Conservation (phyloP, 345 rosid species). For the Excoecaria cochinchinensis region DNA sequence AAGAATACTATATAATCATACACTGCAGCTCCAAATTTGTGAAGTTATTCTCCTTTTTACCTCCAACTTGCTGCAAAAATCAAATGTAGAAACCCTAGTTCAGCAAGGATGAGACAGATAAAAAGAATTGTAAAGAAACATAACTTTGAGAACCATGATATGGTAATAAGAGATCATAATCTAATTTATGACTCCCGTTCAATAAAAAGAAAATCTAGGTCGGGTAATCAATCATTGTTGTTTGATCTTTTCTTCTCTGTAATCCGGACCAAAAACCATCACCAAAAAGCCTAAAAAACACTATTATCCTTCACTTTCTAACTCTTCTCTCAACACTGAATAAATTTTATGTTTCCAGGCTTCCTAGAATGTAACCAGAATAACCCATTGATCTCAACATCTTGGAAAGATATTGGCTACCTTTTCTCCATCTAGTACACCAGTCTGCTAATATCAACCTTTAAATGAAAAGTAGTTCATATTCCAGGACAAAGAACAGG, state of each 20-base stretch:
- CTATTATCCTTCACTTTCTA: not conserved
- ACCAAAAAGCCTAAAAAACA: not conserved
- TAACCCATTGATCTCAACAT: not conserved
- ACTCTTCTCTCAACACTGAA: not conserved
- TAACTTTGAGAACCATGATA: not conserved
- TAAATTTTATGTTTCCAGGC: not conserved
- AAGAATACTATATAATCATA: slow-evolving; percentile 23
- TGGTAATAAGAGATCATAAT: not conserved
- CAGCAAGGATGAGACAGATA: slow-evolving; percentile 11
- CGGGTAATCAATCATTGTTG: not conserved
- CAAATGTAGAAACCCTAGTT: slow-evolving; percentile 11
- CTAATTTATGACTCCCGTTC: not conserved
- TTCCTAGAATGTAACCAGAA: not conserved
- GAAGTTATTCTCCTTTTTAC: slow-evolving; percentile 7
- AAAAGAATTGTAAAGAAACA: not conserved
- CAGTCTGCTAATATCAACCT: not conserved
- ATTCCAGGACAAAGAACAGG: not conserved
- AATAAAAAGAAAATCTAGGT: not conserved
- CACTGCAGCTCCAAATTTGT: slow-evolving; percentile 22
- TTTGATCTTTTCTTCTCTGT: not conserved
- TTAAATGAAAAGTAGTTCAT: not conserved
- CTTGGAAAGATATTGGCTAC: not conserved
- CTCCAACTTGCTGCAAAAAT: slow-evolving; percentile 6
- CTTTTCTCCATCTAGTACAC: not conserved
- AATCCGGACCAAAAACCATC: not conserved